Evolutionary conservation across 768 basidiomycete species (phyloP).

Genomic region (Multifurca ochricompacta): DNA sequence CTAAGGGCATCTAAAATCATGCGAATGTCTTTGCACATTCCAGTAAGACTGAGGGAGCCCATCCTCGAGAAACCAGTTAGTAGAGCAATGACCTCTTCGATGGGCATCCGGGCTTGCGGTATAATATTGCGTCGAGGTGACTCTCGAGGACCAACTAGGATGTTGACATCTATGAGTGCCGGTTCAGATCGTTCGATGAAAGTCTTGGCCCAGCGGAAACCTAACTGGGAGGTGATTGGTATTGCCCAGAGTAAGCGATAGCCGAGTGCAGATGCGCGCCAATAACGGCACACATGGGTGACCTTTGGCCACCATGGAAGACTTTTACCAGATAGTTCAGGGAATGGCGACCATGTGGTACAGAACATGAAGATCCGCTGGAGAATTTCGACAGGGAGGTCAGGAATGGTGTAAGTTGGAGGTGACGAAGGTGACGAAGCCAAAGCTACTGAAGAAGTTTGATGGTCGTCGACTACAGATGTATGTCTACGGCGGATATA

Average conservation of each 20-base stretch:
- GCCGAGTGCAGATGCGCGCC: slow-evolving; percentile 10
- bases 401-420: not conserved
- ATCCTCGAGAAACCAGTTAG: slow-evolving; percentile 7
- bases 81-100: slow-evolving; percentile 6
- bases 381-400: slow-evolving; percentile 12
- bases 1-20: slow-evolving; percentile 3
- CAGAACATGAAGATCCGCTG: slow-evolving; percentile 6
- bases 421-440: no score
- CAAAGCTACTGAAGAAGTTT: not conserved
- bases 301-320: slow-evolving; percentile 6
- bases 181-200: slow-evolving; percentile 10
- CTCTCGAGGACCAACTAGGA: slow-evolving; percentile 10
- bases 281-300: slow-evolving; percentile 14
- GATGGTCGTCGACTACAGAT: no score
- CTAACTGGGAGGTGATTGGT: slow-evolving; percentile 9
- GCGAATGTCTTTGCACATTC: not conserved
- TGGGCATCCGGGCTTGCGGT: not conserved
- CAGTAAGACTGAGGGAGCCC: slow-evolving; percentile 9
- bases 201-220: not conserved
- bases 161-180: slow-evolving; percentile 2
- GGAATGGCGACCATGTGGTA: not conserved
- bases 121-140: no score
- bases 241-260: slow-evolving; percentile 8
- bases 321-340: no score
- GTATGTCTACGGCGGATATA: no score